Percentiles rank a stretch among this genome's conserved stretches.
phyloP scores from a whole-genome alignment of 441 rosid species.

The Arabidopsis hybrid region DNA sequence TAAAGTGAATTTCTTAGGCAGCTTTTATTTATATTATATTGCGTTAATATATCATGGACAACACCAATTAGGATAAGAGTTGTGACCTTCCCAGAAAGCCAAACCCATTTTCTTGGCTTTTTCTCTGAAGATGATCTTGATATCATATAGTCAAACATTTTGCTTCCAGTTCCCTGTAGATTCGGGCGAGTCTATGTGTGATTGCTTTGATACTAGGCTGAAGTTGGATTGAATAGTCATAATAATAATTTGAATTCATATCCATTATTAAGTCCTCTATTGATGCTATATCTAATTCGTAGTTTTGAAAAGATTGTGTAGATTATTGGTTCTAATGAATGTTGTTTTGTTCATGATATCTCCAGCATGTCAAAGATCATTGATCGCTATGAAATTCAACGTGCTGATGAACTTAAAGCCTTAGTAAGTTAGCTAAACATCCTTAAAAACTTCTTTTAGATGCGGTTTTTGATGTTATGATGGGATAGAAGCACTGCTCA shows the following conservation, averaged over 20 bases:
- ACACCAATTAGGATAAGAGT: background rate
- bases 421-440: constrained; percentile 39
- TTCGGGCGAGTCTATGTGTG: too few relatives aligned
- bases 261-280: background rate
- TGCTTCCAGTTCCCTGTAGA: too few relatives aligned
- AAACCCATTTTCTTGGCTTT: background rate
- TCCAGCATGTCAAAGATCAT: constrained; percentile 37
- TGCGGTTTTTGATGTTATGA: background rate
- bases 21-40: background rate
- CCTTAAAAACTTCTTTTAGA: background rate
- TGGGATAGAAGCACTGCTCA: constrained; percentile 1
- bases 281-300: background rate
- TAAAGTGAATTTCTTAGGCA: too few relatives aligned
- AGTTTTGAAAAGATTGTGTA: background rate
- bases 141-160: background rate
- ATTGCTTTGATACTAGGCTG: too few relatives aligned
- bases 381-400: constrained; percentile 27
- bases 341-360: constrained; percentile 24
- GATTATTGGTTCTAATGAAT: constrained; percentile 10
- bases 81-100: background rate
- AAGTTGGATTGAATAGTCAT: too few relatives aligned
- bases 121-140: background rate
- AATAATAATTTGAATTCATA: too few relatives aligned
- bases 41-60: background rate
- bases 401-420: constrained; percentile 29